Conservation (phyloP, 768 basidiomycete genomes). For the Atractiella rhizophila region DNA sequence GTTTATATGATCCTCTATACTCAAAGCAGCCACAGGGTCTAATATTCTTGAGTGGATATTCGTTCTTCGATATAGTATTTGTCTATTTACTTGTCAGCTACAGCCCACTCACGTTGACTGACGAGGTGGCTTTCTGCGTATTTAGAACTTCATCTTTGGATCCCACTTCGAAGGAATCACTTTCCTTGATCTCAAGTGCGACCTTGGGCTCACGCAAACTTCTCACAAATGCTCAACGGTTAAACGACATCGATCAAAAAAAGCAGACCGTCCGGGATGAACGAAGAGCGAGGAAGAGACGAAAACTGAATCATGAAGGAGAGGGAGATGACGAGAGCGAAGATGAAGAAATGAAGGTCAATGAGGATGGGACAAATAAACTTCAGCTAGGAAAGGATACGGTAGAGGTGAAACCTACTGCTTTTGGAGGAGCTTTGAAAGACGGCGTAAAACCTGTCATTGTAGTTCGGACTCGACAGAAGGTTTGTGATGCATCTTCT, state of each 20-base stretch:
- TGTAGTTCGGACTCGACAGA: not conserved
- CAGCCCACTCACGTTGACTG: constrained; percentile 47
- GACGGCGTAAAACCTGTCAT: constrained; percentile 3
- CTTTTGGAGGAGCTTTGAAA: not conserved
- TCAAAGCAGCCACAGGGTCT: too few species aligned
- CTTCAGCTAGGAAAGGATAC: too few species aligned
- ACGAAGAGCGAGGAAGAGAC: not conserved
- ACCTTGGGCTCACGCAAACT: too few species aligned
- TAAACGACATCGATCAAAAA: not conserved
- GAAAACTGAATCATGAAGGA: constrained; percentile 1
- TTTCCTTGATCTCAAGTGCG: constrained; percentile 2
- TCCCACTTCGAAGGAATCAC: constrained; percentile 5
- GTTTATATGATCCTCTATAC: not conserved
- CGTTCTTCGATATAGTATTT: not conserved
- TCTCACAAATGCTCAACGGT: not conserved
- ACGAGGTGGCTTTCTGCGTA: constrained; percentile 19
- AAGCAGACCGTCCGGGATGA: not conserved
- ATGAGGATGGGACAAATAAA: not conserved
- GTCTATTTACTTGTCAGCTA: constrained; percentile 22
- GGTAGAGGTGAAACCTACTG: too few species aligned
- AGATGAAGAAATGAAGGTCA: not conserved
- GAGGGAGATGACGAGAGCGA: constrained; percentile 3
- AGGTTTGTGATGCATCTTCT: constrained; percentile 3
- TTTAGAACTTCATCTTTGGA: not conserved
- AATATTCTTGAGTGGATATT: too few species aligned